phyloP scores from a whole-genome alignment of 371 early-diverging fungal species.

The Apophysomyces variabilis region DNA sequence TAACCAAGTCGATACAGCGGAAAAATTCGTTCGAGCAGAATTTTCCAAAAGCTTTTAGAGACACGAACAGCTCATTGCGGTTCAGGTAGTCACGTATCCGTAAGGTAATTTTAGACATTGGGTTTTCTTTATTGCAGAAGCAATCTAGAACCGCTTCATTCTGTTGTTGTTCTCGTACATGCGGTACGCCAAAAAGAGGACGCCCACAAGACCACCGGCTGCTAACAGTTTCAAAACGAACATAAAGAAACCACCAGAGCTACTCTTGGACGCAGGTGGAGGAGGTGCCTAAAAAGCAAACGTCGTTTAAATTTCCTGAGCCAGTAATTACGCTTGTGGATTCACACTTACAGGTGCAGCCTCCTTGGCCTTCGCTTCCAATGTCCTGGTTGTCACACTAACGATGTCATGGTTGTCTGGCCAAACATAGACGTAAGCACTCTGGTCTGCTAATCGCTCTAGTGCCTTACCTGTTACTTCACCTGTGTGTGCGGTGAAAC shows the following conservation, averaged over 20 bases:
- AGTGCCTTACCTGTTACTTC: conserved; percentile 69
- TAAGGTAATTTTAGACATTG: no score
- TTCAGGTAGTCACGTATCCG: no score
- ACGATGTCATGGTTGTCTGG: conserved; percentile 85
- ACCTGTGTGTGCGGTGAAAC: conserved; percentile 92
- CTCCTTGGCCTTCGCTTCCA: conserved; percentile 45
- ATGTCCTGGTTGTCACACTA: conserved; percentile 57
- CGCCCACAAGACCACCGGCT: conserved; percentile 59
- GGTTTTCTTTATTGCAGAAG: no score
- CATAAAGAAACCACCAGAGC: conserved; percentile 48
- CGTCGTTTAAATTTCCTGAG: no score
- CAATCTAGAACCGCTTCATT: conserved; percentile 64
- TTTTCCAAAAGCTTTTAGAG: no score
- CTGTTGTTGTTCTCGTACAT: conserved; percentile 62
- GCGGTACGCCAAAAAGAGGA: conserved; percentile 59
- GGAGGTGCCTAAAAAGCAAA: conserved; percentile 14
- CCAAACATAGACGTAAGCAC: conserved; percentile 1
- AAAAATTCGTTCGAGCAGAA: no score
- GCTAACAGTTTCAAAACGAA: conserved; percentile 60
- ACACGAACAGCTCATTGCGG: no score
- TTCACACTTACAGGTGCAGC: conserved; percentile 21
- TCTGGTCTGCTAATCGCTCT: neutral
- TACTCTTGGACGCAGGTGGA: conserved; percentile 26
- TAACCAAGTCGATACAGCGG: no score
- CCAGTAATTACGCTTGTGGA: no score